Percentiles rank a stretch among this genome's conserved stretches.
Evolutionary conservation across 2,329 filamentous ascomycete genomes (phyloP).

Genomic region (Cryoendolithus antarcticus): DNA sequence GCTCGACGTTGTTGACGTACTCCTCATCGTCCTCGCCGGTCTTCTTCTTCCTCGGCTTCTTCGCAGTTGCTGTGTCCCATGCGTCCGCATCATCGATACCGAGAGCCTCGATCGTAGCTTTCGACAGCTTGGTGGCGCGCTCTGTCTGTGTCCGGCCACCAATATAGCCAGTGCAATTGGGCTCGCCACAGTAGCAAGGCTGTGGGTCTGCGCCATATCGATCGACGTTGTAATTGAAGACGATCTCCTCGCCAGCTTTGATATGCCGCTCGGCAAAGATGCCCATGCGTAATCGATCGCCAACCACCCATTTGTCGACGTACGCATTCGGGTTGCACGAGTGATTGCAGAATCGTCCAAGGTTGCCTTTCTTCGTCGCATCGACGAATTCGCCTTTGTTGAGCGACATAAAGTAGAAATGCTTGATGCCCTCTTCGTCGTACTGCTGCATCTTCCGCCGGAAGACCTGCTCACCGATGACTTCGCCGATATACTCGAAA

Average conservation of each 20-base stretch:
- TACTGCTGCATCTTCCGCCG: slow-evolving; percentile 85
- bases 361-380: slow-evolving; percentile 89
- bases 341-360: slow-evolving; percentile 96
- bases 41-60: slow-evolving; percentile 88
- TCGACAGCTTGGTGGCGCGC: slow-evolving; percentile 79
- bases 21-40: slow-evolving; percentile 84
- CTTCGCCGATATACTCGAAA: slow-evolving; percentile 96
- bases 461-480: slow-evolving; percentile 87
- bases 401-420: slow-evolving; percentile 99
- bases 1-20: slow-evolving; percentile 80
- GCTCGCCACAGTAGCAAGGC: slow-evolving; percentile 89
- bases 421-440: slow-evolving; percentile 91
- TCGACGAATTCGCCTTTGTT: slow-evolving; percentile 95
- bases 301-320: slow-evolving; percentile 98
- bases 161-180: slow-evolving; percentile 91
- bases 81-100: slow-evolving; percentile 86
- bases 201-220: slow-evolving; percentile 94
- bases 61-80: slow-evolving; percentile 83
- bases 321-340: slow-evolving; percentile 98
- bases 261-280: slow-evolving; percentile 86
- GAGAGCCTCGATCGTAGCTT: slow-evolving; percentile 83
- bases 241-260: slow-evolving; percentile 80
- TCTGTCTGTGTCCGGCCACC: slow-evolving; percentile 97
- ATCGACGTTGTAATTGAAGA: slow-evolving; percentile 99
- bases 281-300: slow-evolving; percentile 94